Conservation (phyloP, 441 rosid species). For the Eruca vesicaria region DNA sequence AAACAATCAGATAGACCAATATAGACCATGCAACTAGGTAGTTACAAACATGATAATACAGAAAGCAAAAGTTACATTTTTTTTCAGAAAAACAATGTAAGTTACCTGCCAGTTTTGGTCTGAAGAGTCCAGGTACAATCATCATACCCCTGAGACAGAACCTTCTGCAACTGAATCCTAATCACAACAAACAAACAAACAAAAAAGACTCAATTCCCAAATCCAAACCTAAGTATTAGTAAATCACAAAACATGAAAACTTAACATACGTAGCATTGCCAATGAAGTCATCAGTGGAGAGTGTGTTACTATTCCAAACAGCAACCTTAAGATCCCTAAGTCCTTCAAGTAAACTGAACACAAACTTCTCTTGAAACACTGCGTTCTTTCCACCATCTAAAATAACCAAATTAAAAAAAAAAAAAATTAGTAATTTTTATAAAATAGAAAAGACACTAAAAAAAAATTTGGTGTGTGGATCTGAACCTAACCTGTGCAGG, state of each 20-base stretch:
- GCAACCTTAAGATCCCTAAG: constrained; percentile 59
- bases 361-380: constrained; percentile 86
- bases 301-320: constrained; percentile 90
- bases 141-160: background rate
- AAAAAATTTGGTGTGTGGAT: background rate
- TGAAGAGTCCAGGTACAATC: background rate
- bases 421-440: background rate
- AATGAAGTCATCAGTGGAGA: constrained; percentile 69
- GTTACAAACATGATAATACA: background rate
- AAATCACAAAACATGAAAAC: background rate
- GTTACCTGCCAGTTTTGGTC: background rate
- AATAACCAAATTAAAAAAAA: background rate
- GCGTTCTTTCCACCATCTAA: constrained; percentile 86
- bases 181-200: background rate
- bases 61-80: background rate
- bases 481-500: constrained; percentile 62
- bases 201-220: background rate
- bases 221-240: background rate
- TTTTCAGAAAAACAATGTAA: too few species aligned
- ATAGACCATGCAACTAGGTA: background rate
- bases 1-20: background rate
- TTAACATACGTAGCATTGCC: constrained; percentile 88
- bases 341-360: constrained; percentile 74
- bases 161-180: background rate
- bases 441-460: background rate